These are phyloP conservation scores for Tetradesmus obliquus DNA, from an alignment of 139 green algal genomes.

Conservation along the genomic window DNA sequence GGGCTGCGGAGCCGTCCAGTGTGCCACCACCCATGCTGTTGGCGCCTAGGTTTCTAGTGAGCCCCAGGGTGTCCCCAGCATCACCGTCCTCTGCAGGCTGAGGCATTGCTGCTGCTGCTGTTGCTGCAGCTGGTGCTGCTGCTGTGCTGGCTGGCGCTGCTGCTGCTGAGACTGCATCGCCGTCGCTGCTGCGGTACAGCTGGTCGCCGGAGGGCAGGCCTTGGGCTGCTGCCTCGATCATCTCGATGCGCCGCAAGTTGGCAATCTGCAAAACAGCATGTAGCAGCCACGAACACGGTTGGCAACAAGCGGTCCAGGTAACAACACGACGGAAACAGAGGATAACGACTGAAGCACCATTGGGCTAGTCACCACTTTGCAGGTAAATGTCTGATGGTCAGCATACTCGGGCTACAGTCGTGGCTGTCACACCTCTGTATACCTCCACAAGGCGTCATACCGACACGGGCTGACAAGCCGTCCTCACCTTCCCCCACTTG, in stretches of 20 bases:
- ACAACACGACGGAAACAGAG: background rate
- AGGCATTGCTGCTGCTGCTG: background rate
- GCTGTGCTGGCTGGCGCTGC: background rate
- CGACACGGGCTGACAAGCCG: background rate
- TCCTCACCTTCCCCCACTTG: slow-evolving; percentile 22
- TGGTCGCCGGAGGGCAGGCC: background rate
- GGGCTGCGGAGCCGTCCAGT: background rate
- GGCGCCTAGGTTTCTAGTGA: background rate
- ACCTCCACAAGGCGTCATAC: background rate
- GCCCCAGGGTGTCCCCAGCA: background rate
- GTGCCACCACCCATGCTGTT: background rate
- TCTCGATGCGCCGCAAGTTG: slow-evolving; percentile 30
- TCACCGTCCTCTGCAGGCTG: background rate
- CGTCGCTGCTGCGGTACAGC: background rate
- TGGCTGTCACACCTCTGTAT: too few relatives aligned
- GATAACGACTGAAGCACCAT: background rate
- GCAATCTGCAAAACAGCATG: slow-evolving; percentile 3
- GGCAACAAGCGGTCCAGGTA: background rate
- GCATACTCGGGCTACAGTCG: background rate
- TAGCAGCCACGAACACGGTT: background rate
- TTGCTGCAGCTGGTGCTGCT: background rate
- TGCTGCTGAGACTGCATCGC: background rate
- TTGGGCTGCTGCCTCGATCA: slow-evolving; percentile 16
- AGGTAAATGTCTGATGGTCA: background rate
- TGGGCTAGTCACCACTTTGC: background rate